Evolutionary conservation across 2,329 filamentous ascomycete species (phyloP).

Genomic region (Diaporthe capsici): DNA sequence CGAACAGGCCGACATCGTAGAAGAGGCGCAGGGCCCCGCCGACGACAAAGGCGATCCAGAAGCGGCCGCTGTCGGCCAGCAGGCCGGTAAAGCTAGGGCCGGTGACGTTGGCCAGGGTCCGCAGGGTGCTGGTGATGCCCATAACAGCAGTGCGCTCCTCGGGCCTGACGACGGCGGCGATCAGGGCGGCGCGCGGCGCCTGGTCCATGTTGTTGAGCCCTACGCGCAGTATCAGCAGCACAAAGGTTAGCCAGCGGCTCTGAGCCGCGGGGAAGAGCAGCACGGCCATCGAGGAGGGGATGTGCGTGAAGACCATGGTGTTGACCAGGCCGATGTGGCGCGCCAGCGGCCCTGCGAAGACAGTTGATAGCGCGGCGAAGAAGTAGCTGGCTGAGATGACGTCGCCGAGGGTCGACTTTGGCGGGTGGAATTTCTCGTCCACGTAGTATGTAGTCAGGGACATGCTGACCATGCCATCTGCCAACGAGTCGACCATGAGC

Average conservation of each 20-base stretch:
- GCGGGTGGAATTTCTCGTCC: constrained; percentile 67
- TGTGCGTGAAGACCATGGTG: constrained; percentile 74
- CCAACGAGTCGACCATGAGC: constrained; percentile 73
- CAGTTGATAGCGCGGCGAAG: constrained; percentile 65
- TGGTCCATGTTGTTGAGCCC: constrained; percentile 80
- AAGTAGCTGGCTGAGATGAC: constrained; percentile 69
- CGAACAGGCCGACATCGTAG: constrained; percentile 72
- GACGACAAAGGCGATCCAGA: constrained; percentile 74
- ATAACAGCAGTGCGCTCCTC: constrained; percentile 79
- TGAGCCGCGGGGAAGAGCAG: constrained; percentile 70
- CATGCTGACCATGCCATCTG: constrained; percentile 75
- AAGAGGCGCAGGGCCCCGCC: constrained; percentile 66
- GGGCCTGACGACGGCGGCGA: constrained; percentile 75
- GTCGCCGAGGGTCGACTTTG: constrained; percentile 72
- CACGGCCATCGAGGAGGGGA: constrained; percentile 74
- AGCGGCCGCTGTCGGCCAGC: constrained; percentile 65
- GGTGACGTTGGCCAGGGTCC: constrained; percentile 70
- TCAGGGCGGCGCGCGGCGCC: constrained; percentile 75
- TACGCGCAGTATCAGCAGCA: constrained; percentile 70
- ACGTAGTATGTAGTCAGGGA: constrained; percentile 72
- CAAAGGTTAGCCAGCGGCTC: constrained; percentile 64
- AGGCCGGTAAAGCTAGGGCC: constrained; percentile 70
- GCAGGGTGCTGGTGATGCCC: constrained; percentile 74
- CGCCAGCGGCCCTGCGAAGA: constrained; percentile 71
- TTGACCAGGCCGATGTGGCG: constrained; percentile 73